Evolutionary conservation across 2,329 filamentous ascomycete genomes (phyloP).

Genomic region (Fusarium pseudoanthophilum): DNA sequence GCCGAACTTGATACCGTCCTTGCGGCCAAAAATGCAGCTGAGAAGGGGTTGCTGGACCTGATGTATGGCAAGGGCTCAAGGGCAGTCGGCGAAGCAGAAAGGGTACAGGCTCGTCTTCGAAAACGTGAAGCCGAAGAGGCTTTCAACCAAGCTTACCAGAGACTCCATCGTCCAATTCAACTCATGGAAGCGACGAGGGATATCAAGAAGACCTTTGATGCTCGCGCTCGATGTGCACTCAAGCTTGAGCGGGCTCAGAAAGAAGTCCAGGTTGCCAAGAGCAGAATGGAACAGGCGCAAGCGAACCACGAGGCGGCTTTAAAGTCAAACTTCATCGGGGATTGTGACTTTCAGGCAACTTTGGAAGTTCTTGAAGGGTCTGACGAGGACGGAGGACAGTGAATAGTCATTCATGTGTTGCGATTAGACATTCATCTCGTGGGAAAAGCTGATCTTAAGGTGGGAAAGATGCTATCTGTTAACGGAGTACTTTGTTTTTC

Average conservation of each 20-base stretch:
- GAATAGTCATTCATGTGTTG: no score
- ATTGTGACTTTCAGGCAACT: no score
- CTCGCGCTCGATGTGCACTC: rapidly evolving
- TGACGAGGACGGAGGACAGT: no score
- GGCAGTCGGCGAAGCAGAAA: background rate
- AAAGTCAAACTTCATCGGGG: no score
- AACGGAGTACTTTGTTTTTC: rapidly evolving
- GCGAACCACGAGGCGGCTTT: background rate
- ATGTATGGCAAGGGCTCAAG: background rate
- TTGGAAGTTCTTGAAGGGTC: no score
- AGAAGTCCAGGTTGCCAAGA: background rate
- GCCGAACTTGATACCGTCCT: background rate
- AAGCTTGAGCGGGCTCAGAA: background rate
- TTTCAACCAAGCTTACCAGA: background rate
- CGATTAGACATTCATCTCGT: no score
- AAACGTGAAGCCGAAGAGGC: background rate
- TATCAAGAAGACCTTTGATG: background rate
- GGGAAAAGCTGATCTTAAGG: background rate
- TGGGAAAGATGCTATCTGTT: background rate
- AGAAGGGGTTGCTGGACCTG: background rate
- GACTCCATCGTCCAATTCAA: background rate
- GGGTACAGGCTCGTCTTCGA: background rate
- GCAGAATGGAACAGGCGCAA: background rate
- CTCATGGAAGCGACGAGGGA: background rate
- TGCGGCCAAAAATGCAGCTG: background rate